These are phyloP conservation scores for Neonectria neomacrospora DNA, from an alignment of 2,329 filamentous ascomycete species.

Conservation along the genomic window DNA sequence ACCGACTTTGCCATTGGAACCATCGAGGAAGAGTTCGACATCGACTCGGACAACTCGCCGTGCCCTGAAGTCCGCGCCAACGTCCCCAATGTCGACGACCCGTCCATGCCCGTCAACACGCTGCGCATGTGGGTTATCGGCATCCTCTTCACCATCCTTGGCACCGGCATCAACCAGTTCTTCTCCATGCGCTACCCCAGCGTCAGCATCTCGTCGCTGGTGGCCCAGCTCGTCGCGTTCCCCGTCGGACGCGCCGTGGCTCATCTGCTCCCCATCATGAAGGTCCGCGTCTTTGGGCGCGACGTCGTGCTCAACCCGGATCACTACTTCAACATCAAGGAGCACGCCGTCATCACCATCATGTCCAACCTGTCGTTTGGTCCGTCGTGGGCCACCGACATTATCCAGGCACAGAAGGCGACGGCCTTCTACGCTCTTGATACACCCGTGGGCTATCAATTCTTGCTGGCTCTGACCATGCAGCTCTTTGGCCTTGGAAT, in stretches of 20 bases:
- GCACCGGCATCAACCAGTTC: slow-evolving; percentile 59
- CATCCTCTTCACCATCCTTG: slow-evolving; percentile 57
- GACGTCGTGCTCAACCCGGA: slow-evolving; percentile 52
- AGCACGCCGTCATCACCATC: slow-evolving; percentile 58
- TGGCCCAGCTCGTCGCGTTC: slow-evolving; percentile 57
- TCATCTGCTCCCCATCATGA: slow-evolving; percentile 51
- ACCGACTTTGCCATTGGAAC: slow-evolving; percentile 24
- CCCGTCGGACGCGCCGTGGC: slow-evolving; percentile 55
- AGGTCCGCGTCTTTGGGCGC: slow-evolving; percentile 36
- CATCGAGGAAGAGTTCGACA: slow-evolving; percentile 27
- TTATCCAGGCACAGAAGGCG: slow-evolving; percentile 54
- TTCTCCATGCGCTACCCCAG: slow-evolving; percentile 59
- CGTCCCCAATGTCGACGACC: slow-evolving; percentile 23
- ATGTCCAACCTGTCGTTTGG: slow-evolving; percentile 61
- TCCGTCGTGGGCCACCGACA: slow-evolving; percentile 57
- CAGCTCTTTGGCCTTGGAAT: slow-evolving; percentile 54
- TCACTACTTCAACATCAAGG: slow-evolving; percentile 57
- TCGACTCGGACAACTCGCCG: slow-evolving; percentile 30
- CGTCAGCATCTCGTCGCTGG: slow-evolving; percentile 57
- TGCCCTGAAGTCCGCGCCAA: slow-evolving; percentile 26
- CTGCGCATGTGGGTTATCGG: slow-evolving; percentile 58
- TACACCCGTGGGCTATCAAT: slow-evolving; percentile 51
- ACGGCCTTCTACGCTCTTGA: slow-evolving; percentile 53
- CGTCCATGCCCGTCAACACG: slow-evolving; percentile 44
- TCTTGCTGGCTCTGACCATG: slow-evolving; percentile 52